These are phyloP conservation scores for Pseudopyrenochaeta lycopersici DNA, from an alignment of 2,329 filamentous ascomycete species.

Conservation along the genomic window DNA sequence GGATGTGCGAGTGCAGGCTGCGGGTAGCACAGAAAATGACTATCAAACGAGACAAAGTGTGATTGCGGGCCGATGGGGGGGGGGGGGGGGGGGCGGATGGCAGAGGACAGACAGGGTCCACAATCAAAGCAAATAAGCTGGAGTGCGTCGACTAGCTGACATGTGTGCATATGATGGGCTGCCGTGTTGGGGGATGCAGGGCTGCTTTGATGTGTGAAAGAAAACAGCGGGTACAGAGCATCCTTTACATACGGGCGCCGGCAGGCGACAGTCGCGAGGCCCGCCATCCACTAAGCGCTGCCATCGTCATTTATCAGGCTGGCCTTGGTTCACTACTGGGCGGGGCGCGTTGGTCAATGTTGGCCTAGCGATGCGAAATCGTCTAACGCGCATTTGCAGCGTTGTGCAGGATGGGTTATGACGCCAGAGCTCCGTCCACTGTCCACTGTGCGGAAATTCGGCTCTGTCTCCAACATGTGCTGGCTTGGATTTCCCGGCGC, in stretches of 20 bases:
- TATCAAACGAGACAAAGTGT: slow-evolving; percentile 35
- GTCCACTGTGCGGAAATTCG: slow-evolving; percentile 2
- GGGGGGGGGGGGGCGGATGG: too few species aligned
- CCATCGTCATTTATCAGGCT: slow-evolving; percentile 28
- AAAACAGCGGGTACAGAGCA: slow-evolving; percentile 7
- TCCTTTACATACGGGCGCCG: slow-evolving; percentile 6
- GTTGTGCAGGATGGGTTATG: slow-evolving; percentile 18
- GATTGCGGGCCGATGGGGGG: slow-evolving; percentile 35
- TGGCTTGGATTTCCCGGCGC: slow-evolving; percentile 15
- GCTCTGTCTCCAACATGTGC: slow-evolving; percentile 20
- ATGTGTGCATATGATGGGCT: background rate
- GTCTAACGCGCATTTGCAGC: slow-evolving; percentile 9
- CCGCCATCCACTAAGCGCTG: slow-evolving; percentile 13
- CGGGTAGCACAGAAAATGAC: slow-evolving; percentile 25
- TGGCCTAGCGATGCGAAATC: slow-evolving; percentile 12
- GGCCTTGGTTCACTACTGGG: slow-evolving; percentile 22
- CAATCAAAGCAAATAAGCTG: slow-evolving; percentile 32
- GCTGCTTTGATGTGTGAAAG: slow-evolving; percentile 13
- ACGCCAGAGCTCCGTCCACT: slow-evolving; percentile 24
- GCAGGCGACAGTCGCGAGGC: slow-evolving; percentile 5
- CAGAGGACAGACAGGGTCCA: slow-evolving; percentile 28
- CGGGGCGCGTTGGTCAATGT: slow-evolving; percentile 14
- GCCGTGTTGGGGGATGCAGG: slow-evolving; percentile 11
- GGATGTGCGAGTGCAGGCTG: slow-evolving; percentile 22
- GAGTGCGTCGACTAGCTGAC: slow-evolving; percentile 25